Evolutionary conservation across 176 grass and related monocot genomes (phyloP), one percentile per base, ranked within the genome.

Genomic region (Eleusine coracana): DNA sequence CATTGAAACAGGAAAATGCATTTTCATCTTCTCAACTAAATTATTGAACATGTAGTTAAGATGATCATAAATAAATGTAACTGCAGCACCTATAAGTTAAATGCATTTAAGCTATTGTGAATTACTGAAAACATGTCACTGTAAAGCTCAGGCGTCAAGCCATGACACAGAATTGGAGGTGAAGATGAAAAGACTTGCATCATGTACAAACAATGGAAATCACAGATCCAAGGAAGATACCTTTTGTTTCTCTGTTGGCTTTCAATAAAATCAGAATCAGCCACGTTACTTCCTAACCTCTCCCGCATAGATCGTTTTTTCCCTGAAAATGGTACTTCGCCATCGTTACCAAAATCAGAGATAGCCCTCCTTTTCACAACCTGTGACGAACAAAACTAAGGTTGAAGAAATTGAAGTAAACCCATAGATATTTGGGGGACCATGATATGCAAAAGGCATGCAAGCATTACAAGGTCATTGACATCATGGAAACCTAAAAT

Each of bases 341-440:
- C 84, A 73, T 70, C 66, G 55, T 87, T 59, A 82, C 51, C 34
- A 37, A 42, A 31, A 77, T 79, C 89, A 83, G 78, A 54, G 9
- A 82, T 61, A 82, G 77, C 68, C 74, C 64, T 69, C 70, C 87
- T 91, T 91, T 91, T 91, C 46, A 91, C 92, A 89, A 91, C 86
- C 92, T 94, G 79, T 45, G 78, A 69, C 65, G 9, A 77, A 62
- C 0, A 88, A 86, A 65, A 55, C 16, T n/a, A 80, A 54, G 18
- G 50, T 34, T 54, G 0, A 84, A 60, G 18, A 54, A 81, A 7
- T 4, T 76, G 42, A 86, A 70, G 70, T 66, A 48, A 75, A 70
- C 40, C 49, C 5, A 63, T 48, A 20, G 15, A 92, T 8, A 74
- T 56, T 74, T 49, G 15, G 5, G 13, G 70, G 49, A 20, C 1